These are phyloP conservation scores for Botrytis byssoidea DNA, from an alignment of 2,329 filamentous ascomycete species.

Conservation along the genomic window DNA sequence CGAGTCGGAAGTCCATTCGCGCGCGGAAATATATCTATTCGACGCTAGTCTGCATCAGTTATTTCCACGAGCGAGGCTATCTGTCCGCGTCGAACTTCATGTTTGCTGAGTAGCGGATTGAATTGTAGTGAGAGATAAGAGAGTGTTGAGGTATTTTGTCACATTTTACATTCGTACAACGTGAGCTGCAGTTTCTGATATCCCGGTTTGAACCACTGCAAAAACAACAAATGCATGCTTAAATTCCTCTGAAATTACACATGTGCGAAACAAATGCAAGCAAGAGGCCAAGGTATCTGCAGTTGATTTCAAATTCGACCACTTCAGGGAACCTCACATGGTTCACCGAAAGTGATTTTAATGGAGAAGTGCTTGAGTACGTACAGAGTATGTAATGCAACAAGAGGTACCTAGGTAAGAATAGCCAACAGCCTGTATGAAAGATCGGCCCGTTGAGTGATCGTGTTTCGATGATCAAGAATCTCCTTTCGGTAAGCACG, in stretches of 20 bases:
- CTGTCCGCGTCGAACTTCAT: background rate
- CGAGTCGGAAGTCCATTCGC: background rate
- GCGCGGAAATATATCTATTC: background rate
- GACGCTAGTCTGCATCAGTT: background rate
- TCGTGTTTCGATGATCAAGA: background rate
- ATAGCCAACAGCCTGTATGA: slow-evolving; percentile 4
- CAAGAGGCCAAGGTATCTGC: background rate
- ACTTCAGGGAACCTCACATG: background rate
- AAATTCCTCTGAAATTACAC: background rate
- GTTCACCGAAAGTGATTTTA: background rate
- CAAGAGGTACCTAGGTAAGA: background rate
- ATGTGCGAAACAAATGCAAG: background rate
- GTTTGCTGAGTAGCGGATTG: background rate
- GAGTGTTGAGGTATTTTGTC: background rate
- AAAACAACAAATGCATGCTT: background rate
- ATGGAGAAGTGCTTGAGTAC: background rate
- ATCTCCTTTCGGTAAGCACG: background rate
- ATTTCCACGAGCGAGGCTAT: background rate
- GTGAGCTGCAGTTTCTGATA: background rate
- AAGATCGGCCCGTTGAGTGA: slow-evolving; percentile 9
- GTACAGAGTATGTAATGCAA: background rate
- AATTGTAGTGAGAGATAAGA: background rate
- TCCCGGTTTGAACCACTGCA: background rate
- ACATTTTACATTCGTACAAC: background rate
- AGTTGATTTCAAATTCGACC: background rate